Evolutionary conservation across 129 eudicot genomes (phyloP).

Genomic region (Pulicaria dysenterica): DNA sequence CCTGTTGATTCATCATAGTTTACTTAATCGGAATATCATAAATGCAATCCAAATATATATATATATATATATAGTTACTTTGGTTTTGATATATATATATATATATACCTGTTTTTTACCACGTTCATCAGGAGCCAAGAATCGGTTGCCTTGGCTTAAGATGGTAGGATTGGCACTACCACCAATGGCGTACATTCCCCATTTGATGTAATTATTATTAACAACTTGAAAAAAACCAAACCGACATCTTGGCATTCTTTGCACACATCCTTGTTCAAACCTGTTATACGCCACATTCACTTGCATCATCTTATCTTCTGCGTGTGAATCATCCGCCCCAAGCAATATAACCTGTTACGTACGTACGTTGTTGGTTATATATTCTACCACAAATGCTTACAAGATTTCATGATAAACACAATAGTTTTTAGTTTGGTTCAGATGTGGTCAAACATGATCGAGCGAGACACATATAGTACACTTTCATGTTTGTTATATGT

Average conservation of each 20-base stretch:
- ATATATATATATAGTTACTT: no score
- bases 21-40: no score
- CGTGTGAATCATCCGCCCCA: conserved; percentile 54
- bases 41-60: no score
- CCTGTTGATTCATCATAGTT: no score
- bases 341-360: conserved; percentile 77
- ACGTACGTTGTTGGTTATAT: neutral
- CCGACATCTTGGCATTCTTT: conserved; percentile 83
- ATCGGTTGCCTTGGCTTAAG: conserved; percentile 84
- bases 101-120: conserved; percentile 54
- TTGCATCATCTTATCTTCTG: conserved; percentile 59
- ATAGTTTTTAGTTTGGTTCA: neutral
- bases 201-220: conserved; percentile 73
- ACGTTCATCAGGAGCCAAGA: conserved; percentile 48
- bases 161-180: conserved; percentile 81
- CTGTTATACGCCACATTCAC: conserved; percentile 70
- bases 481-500: no score
- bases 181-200: conserved; percentile 90
- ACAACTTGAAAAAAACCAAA: conserved; percentile 80
- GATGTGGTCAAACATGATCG: no score
- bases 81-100: no score
- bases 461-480: no score
- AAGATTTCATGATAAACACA: neutral
- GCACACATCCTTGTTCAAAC: conserved; percentile 59
- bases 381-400: neutral